These are phyloP conservation scores for Xylariaceae sp. DNA, from an alignment of 2,329 filamentous ascomycete species.

Conservation along the genomic window DNA sequence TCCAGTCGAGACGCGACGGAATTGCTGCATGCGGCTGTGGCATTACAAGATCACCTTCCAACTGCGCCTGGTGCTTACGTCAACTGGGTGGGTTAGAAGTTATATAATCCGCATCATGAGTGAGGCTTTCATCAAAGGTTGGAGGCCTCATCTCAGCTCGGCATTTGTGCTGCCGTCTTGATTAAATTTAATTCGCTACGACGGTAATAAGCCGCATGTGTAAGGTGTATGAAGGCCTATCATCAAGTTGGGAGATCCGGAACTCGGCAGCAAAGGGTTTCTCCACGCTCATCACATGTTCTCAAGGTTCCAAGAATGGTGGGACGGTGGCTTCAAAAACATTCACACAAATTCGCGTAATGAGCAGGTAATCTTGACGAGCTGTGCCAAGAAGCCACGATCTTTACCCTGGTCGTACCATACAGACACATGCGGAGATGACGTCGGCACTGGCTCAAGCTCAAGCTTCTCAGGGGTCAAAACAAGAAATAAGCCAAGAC, in stretches of 20 bases:
- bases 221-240: background rate
- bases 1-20: background rate
- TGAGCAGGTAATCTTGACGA: background rate
- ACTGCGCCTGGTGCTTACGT: slow-evolving; percentile 23
- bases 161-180: background rate
- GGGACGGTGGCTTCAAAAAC: background rate
- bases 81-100: background rate
- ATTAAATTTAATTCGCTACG: background rate
- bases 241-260: slow-evolving; percentile 6
- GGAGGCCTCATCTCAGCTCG: slow-evolving; percentile 2
- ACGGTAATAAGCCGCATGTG: background rate
- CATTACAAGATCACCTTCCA: background rate
- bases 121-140: slow-evolving; percentile 11
- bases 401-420: background rate
- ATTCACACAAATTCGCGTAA: background rate
- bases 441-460: slow-evolving; percentile 31
- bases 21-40: background rate
- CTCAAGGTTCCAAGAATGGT: background rate
- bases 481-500: slow-evolving; percentile 21
- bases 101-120: slow-evolving; percentile 7
- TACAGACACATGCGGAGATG: slow-evolving; percentile 31
- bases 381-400: background rate
- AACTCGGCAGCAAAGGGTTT: slow-evolving; percentile 10
- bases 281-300: background rate
- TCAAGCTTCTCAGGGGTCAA: background rate